Evolutionary conservation across 2,329 filamentous ascomycete species (phyloP).

Genomic region (Xylariaceae sp.): DNA sequence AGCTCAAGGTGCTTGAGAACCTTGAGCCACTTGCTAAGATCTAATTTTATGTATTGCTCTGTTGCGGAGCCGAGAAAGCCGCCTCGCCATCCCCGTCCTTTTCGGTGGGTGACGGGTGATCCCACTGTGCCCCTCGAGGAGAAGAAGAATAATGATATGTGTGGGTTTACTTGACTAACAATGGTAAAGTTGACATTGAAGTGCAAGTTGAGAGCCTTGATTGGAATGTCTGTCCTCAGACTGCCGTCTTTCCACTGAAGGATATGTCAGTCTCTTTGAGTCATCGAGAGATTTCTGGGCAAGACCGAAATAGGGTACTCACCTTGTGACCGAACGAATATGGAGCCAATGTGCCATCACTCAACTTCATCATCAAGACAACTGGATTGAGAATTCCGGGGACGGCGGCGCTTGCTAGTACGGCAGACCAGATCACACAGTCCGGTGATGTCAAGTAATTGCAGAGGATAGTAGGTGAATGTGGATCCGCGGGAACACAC

Average conservation of each 20-base stretch:
- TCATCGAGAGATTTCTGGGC: neutral
- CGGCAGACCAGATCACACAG: constrained; percentile 97
- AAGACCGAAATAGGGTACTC: neutral
- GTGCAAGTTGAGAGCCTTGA: constrained; percentile 89
- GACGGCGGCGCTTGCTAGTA: constrained; percentile 90
- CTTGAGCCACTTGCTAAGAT: constrained; percentile 96
- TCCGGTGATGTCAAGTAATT: constrained; percentile 95
- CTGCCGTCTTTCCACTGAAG: constrained; percentile 86
- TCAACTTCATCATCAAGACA: constrained; percentile 85
- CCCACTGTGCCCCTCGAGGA: constrained; percentile 88
- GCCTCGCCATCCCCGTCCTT: constrained; percentile 90
- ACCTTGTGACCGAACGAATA: constrained; percentile 93
- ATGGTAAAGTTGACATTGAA: constrained; percentile 99
- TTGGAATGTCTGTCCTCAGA: constrained; percentile 88
- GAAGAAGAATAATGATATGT: constrained; percentile 99
- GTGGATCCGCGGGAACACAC: constrained; percentile 92
- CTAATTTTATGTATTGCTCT: constrained; percentile 93
- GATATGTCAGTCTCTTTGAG: constrained; percentile 4
- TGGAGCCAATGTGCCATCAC: constrained; percentile 71
- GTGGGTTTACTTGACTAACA: constrained; percentile 84
- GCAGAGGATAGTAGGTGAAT: constrained; percentile 85
- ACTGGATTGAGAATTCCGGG: constrained; percentile 94
- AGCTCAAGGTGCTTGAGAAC: constrained; percentile 90
- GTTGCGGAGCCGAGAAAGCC: constrained; percentile 89
- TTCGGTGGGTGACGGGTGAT: constrained; percentile 87